Base-by-base conservation (phyloP, 371 early-diverging fungal genomes). In the Amoeboaphelidium protococcarum region DNA sequence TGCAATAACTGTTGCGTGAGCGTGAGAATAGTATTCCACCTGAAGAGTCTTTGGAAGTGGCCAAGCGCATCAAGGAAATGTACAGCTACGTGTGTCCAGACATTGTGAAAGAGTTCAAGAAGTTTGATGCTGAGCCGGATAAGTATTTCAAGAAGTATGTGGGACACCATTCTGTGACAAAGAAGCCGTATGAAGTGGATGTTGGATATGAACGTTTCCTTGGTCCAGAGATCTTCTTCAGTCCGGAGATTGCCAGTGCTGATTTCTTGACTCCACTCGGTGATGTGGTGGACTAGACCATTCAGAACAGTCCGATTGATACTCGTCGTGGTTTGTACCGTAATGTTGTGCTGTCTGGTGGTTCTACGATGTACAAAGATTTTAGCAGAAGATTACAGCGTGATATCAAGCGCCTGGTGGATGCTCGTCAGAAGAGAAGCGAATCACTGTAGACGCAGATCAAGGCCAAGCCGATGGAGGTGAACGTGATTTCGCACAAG, bases 141-240 rank as follows among this genome's bases (percentile, higher is more conserved):
- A 83, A 80, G 62, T 81, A 78, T 66, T 80, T 87, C 54, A 79
- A 84, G 58, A 62, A 72, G 54, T 76, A 78, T 58, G 74, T 86
- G 23, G 78, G 79, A 22, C 58, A 80, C 41, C 79, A 90, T 56
- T 69, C 73, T 46, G 68, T 87, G 45, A 89, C 86, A 51, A 74
- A 82, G 55, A 74, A 76, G 78, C 64, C 75, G 19, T 89, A 87
- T 58, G 67, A 67, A 22, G 83, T 94, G 19, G 90, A 91, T 66
- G 83, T 94, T 53, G 95, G 95, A 44, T 91, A 80, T 56, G 95
- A 94, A 56, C 84, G 92, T 50, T 94, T 94, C 72, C 67, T 94
- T 54, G 95, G 88, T 20, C 95, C 95, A 20, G 95, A 94, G 57
- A 82, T 91, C 64, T 94, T 94, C 65, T 94, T 94, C 67, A 91